Conservation (phyloP, 1,284 basidiomycete species). For the Trichosporon inkin region DNA sequence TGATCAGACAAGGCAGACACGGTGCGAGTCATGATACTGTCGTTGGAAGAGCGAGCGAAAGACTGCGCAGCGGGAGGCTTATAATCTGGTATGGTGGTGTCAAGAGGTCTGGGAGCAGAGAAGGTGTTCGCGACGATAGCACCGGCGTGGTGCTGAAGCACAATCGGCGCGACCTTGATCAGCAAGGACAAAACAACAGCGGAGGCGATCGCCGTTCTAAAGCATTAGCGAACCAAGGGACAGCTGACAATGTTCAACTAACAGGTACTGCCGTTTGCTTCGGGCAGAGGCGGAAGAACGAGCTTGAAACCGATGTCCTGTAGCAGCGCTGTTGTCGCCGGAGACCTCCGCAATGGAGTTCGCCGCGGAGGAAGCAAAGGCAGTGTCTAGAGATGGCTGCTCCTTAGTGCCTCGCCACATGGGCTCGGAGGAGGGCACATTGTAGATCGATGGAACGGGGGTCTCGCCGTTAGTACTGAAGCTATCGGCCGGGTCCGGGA, state of each 20-base stretch:
- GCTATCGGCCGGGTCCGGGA: slow-evolving; percentile 21
- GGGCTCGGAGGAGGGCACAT: slow-evolving; percentile 4
- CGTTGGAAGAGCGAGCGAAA: neutral
- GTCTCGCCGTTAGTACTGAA: slow-evolving; percentile 7
- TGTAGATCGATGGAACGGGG: slow-evolving; percentile 11
- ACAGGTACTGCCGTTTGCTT: slow-evolving; percentile 1
- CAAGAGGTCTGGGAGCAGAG: slow-evolving; percentile 2
- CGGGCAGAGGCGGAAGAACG: neutral
- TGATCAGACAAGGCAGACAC: neutral
- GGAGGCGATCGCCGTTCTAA: neutral
- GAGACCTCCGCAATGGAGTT: neutral
- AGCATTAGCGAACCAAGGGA: neutral
- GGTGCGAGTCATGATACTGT: neutral
- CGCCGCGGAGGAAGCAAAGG: neutral
- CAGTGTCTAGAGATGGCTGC: no score
- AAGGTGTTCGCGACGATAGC: slow-evolving; percentile 1
- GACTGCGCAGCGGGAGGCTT: neutral
- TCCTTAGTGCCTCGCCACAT: neutral
- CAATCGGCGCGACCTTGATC: neutral
- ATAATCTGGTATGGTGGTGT: neutral
- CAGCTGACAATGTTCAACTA: neutral
- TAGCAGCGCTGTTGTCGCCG: neutral
- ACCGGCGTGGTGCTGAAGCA: neutral
- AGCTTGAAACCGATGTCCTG: neutral
- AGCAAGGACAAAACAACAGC: neutral